Evolutionary conservation across 2,329 filamentous ascomycete species (phyloP).

Genomic region (Cucurbitaria berberidis): DNA sequence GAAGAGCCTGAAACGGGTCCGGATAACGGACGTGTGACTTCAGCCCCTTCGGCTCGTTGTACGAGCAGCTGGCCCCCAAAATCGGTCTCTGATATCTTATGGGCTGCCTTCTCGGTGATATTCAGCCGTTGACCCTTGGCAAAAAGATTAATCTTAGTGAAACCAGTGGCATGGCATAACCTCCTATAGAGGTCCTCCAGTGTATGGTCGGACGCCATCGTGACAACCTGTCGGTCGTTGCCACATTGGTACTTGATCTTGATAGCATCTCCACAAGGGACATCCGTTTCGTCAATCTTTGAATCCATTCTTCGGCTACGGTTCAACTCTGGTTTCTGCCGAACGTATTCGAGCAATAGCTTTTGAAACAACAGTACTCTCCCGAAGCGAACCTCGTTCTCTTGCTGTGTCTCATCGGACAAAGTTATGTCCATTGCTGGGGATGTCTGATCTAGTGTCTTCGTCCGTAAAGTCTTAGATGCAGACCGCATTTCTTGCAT

Average conservation of each 20-base stretch:
- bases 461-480: slow-evolving; percentile 20
- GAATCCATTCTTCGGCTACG: slow-evolving; percentile 40
- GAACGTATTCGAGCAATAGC: slow-evolving; percentile 38
- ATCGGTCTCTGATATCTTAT: slow-evolving; percentile 66
- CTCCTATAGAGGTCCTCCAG: slow-evolving; percentile 71
- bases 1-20: slow-evolving; percentile 39
- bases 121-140: slow-evolving; percentile 71
- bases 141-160: slow-evolving; percentile 76
- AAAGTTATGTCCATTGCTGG: slow-evolving; percentile 16
- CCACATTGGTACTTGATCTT: slow-evolving; percentile 74
- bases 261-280: slow-evolving; percentile 67
- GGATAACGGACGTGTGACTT: slow-evolving; percentile 26
- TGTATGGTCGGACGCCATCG: slow-evolving; percentile 74
- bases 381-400: slow-evolving; percentile 34
- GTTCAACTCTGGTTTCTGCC: slow-evolving; percentile 41
- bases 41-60: slow-evolving; percentile 37
- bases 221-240: slow-evolving; percentile 65
- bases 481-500: slow-evolving; percentile 62
- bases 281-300: slow-evolving; percentile 53
- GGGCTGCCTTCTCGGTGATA: slow-evolving; percentile 61
- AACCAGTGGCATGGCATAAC: slow-evolving; percentile 72
- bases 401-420: slow-evolving; percentile 33
- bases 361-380: slow-evolving; percentile 46
- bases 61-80: slow-evolving; percentile 38
- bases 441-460: background rate